phyloP scores from a whole-genome alignment of 129 eudicot genomes.

The Kitagawia praeruptora region DNA sequence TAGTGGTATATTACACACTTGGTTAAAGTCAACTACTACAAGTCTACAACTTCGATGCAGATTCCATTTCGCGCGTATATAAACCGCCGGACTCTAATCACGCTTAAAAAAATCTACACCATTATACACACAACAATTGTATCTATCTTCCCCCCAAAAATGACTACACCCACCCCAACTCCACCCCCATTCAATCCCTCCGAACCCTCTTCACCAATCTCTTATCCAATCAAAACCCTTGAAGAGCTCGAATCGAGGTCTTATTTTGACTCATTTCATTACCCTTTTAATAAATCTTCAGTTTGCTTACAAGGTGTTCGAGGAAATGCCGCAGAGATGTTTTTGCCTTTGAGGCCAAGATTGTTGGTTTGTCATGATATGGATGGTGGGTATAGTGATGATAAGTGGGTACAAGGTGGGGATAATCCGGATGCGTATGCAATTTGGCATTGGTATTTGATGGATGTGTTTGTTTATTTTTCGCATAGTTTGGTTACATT shows the following conservation, averaged over 20 bases:
- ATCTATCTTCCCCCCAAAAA: constrained; percentile 19
- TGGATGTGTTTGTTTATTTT: constrained; percentile 83
- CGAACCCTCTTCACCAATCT: constrained; percentile 50
- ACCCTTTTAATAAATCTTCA: constrained; percentile 51
- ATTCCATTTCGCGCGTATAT: constrained; percentile 27
- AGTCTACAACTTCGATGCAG: constrained; percentile 10
- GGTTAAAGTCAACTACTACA: not conserved
- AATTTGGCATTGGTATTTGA: constrained; percentile 96
- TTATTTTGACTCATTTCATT: constrained; percentile 72
- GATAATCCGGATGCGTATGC: constrained; percentile 54
- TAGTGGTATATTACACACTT: not conserved
- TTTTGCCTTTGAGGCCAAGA: constrained; percentile 56
- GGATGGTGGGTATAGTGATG: constrained; percentile 84
- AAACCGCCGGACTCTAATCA: constrained; percentile 32
- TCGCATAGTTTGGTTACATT: constrained; percentile 75
- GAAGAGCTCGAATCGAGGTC: constrained; percentile 49
- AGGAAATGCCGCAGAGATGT: constrained; percentile 1
- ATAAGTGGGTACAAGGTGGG: constrained; percentile 83
- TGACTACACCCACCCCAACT: constrained; percentile 23
- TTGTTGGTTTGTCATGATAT: constrained; percentile 85
- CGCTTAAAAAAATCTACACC: constrained; percentile 22
- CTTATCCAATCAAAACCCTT: constrained; percentile 62
- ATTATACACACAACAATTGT: constrained; percentile 23
- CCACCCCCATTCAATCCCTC: constrained; percentile 51
- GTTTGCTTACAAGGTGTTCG: constrained; percentile 19